These are phyloP conservation scores for Camelina sativa DNA, from an alignment of 345 rosid species.

Conservation along the genomic window DNA sequence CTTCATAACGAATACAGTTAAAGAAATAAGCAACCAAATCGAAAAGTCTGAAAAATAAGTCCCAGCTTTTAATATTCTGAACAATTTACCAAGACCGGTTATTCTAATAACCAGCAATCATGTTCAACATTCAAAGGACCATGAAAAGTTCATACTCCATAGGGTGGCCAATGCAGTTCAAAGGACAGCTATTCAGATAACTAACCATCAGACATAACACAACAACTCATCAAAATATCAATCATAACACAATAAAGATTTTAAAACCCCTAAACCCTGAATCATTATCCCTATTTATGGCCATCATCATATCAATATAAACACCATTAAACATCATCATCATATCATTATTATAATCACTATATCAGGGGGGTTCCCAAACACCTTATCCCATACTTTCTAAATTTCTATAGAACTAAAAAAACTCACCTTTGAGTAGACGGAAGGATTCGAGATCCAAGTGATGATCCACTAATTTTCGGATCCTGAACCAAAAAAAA, in stretches of 20 bases:
- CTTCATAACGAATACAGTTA: not conserved
- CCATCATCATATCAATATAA: not conserved
- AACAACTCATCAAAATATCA: not conserved
- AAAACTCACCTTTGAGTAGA: conserved; percentile 29
- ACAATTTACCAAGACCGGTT: not conserved
- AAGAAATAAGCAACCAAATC: not conserved
- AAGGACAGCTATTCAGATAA: not conserved
- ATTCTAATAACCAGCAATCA: not conserved
- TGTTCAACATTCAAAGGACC: not conserved
- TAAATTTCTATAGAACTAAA: not conserved
- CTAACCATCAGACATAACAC: not conserved
- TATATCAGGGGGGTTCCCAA: not conserved
- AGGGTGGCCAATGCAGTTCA: not conserved
- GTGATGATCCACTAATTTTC: conserved; percentile 32
- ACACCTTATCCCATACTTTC: not conserved
- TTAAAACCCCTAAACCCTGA: conserved; percentile 23
- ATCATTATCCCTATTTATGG: not conserved
- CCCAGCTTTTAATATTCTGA: not conserved
- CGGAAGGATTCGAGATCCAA: conserved; percentile 42
- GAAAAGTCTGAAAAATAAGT: not conserved
- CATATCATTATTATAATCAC: not conserved
- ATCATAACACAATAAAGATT: not conserved
- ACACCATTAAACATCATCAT: not conserved
- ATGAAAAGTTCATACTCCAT: not conserved
- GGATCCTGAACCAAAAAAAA: conserved; percentile 20